Evolutionary conservation across 2,329 filamentous ascomycete species (phyloP).

Genomic region (Elsinoe fawcettii): DNA sequence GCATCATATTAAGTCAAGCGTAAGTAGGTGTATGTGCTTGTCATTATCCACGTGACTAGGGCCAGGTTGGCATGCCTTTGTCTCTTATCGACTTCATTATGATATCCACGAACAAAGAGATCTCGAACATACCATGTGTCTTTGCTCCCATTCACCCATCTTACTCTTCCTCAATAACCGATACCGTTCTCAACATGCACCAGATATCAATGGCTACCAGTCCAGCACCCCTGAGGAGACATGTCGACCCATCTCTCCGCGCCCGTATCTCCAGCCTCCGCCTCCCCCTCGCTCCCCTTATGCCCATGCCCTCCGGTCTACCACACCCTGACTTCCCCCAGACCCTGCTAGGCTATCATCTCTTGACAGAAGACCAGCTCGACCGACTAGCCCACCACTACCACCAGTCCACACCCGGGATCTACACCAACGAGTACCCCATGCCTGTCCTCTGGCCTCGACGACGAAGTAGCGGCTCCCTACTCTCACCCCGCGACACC

Average conservation of each 20-base stretch:
- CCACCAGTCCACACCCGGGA: conserved; percentile 56
- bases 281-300: conserved; percentile 58
- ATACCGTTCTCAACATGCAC: neutral
- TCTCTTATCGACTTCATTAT: too few species aligned
- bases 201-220: neutral
- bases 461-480: neutral
- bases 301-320: conserved; percentile 48
- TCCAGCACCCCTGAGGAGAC: neutral
- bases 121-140: too few species aligned
- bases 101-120: neutral
- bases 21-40: too few species aligned
- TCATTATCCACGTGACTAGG: too few species aligned
- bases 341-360: conserved; percentile 64
- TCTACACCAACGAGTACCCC: conserved; percentile 55
- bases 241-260: conserved; percentile 33
- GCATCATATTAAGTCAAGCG: too few species aligned
- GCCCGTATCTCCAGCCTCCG: conserved; percentile 59
- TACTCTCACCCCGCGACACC: neutral
- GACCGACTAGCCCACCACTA: conserved; percentile 65
- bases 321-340: conserved; percentile 58
- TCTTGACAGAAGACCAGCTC: conserved; percentile 62
- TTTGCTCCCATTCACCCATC: too few species aligned
- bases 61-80: too few species aligned
- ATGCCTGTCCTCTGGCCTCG: conserved; percentile 56
- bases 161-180: neutral